Base-by-base conservation (phyloP, 73 alveolate species). In the Paramecium biaurelia region DNA sequence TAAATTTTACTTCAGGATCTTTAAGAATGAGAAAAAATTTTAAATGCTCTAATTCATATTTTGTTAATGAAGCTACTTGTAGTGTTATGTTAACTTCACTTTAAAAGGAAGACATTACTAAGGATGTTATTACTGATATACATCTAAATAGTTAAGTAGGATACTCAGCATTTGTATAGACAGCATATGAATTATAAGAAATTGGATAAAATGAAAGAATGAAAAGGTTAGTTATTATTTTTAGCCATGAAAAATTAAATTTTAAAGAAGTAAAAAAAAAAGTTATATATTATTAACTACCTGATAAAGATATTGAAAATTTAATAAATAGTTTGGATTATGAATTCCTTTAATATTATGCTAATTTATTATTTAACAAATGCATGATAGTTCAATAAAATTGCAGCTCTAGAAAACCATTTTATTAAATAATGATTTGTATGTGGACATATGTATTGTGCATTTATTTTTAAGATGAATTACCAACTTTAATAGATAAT, bases 351-450 rank as follows among this genome's bases (percentile, higher is more conserved):
- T 24, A 38, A 20, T 79, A 79, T 79, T 79, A 79, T 79, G 70
- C 90, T 30, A 79, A 79, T 42, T 24, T 79, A 21, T 23, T 79
- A 45, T 79, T 43, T 47, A 47, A 79, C 10, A 79, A 79, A 79
- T 23, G 63, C 7, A 79, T 79, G 90, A 47, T 45, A 18, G 90
- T 79, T 20, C 10, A 79, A 79, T 79, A 79, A 79, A 79, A 79
- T 79, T 41, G 90, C 37, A 47, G 90, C 28, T 30, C 63, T 24
- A 79, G 90, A 79, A 79, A 79, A 79, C 90, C 90, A 23, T 79
- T 43, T 79, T 79, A 43, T 79, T 79, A 41, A 24, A 23, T 79
- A 1, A 30, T 79, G 45, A 38, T 79, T 24, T 43, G 76, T 43
- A 45, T 79, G 70, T 79, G 90, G 90, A 47, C 90, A 43, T 79